Conservation (phyloP, 768 basidiomycete species). For the Podaxis sp. region DNA sequence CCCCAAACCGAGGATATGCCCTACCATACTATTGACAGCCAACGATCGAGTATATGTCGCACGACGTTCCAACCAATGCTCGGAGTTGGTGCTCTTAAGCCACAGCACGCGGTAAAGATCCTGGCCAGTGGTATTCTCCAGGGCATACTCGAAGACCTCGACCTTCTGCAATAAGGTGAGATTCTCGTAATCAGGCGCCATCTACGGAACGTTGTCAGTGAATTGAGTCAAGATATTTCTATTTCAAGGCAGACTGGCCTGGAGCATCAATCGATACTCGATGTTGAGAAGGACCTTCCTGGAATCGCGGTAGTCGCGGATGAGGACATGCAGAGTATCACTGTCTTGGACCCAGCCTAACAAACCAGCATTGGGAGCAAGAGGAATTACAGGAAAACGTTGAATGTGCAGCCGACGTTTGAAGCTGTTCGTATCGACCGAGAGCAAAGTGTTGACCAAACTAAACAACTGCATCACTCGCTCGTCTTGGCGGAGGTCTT, state of each 20-base stretch:
- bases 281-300: conserved; percentile 97
- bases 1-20: conserved; percentile 96
- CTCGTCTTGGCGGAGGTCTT: conserved; percentile 98
- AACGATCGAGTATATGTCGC: conserved; percentile 95
- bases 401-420: conserved; percentile 95
- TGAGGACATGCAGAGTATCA: conserved; percentile 94
- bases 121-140: conserved; percentile 98
- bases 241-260: conserved; percentile 48
- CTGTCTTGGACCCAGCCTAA: conserved; percentile 95
- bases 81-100: conserved; percentile 93
- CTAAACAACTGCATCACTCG: conserved; percentile 99
- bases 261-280: conserved; percentile 98
- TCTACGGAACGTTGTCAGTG: conserved; percentile 47
- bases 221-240: background rate
- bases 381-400: conserved; percentile 86
- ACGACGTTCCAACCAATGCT: conserved; percentile 96
- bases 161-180: conserved; percentile 94
- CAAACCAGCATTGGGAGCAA: conserved; percentile 94
- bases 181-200: conserved; percentile 99
- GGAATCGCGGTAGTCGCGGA: conserved; percentile 94
- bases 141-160: conserved; percentile 97
- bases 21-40: conserved; percentile 98
- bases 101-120: conserved; percentile 96
- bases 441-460: conserved; percentile 91
- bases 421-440: conserved; percentile 92